Conservation (phyloP, 805 yeast genomes). For the Pichia exigua region DNA sequence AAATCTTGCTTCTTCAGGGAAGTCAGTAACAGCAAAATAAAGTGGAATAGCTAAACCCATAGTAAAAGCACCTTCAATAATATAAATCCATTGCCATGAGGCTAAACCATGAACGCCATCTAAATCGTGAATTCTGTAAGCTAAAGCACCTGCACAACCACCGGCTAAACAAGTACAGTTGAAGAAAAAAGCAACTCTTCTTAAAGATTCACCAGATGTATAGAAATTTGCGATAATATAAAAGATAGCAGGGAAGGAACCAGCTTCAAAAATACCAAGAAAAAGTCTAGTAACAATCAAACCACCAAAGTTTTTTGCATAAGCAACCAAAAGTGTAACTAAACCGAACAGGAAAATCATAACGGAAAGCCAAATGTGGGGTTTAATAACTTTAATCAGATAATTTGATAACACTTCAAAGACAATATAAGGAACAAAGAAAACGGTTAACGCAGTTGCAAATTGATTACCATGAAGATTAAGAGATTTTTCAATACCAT, state of each 20-base stretch:
- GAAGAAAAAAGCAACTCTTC: slow-evolving; percentile 61
- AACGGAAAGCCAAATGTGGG: slow-evolving; percentile 54
- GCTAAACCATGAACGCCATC: slow-evolving; percentile 35
- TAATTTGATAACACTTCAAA: slow-evolving; percentile 65
- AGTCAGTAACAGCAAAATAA: slow-evolving; percentile 51
- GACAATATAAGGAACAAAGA: slow-evolving; percentile 61
- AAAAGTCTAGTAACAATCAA: slow-evolving; percentile 56
- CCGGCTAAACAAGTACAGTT: slow-evolving; percentile 69
- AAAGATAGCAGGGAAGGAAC: slow-evolving; percentile 71
- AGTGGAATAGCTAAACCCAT: slow-evolving; percentile 28
- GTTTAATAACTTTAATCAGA: slow-evolving; percentile 47
- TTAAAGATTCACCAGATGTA: slow-evolving; percentile 55
- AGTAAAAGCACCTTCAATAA: slow-evolving; percentile 32
- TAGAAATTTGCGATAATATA: slow-evolving; percentile 62
- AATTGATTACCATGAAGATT: slow-evolving; percentile 50
- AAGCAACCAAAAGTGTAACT: slow-evolving; percentile 59
- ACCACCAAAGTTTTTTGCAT: slow-evolving; percentile 48
- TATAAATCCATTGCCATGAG: slow-evolving; percentile 41
- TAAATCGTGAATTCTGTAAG: slow-evolving; percentile 53
- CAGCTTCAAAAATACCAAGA: slow-evolving; percentile 61
- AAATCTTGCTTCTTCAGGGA: slow-evolving; percentile 62
- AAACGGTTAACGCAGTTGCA: slow-evolving; percentile 58
- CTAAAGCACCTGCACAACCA: slow-evolving; percentile 70
- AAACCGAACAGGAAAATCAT: slow-evolving; percentile 57
- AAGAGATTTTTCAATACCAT: slow-evolving; percentile 54